phyloP scores from a whole-genome alignment of 371 early-diverging fungal genomes.

The Vairimorpha ceranae region DNA sequence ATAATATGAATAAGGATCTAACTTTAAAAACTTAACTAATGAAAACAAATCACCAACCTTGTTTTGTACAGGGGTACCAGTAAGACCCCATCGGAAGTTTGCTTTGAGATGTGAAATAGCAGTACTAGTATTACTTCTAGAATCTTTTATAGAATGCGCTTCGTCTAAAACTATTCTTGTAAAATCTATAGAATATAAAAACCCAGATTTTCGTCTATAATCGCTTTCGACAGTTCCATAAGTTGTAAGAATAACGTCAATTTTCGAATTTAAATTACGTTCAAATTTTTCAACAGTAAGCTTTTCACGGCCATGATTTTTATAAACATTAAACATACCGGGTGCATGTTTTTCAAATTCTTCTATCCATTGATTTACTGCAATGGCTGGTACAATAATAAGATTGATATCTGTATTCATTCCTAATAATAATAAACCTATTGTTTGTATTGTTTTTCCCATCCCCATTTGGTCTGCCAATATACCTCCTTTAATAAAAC shows the following conservation, averaged over 20 bases:
- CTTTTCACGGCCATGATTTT: conserved; percentile 77
- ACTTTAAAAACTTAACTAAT: conserved; percentile 87
- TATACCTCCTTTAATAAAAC: conserved; percentile 65
- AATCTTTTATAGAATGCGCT: conserved; percentile 97
- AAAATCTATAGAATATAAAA: conserved; percentile 77
- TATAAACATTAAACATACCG: conserved; percentile 70
- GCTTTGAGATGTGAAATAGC: conserved; percentile 77
- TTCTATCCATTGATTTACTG: conserved; percentile 85
- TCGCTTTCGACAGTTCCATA: conserved; percentile 79
- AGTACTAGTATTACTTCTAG: conserved; percentile 81
- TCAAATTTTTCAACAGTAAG: conserved; percentile 70
- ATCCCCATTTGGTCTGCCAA: conserved; percentile 93
- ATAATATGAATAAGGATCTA: conserved; percentile 77
- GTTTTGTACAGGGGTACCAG: conserved; percentile 97
- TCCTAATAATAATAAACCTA: conserved; percentile 69
- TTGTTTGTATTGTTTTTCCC: conserved; percentile 89
- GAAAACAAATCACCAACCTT: conserved; percentile 96
- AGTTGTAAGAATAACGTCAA: conserved; percentile 87
- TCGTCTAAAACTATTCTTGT: conserved; percentile 91
- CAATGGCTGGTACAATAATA: conserved; percentile 90
- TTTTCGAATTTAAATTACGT: conserved; percentile 68
- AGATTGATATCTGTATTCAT: conserved; percentile 61
- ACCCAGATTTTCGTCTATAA: conserved; percentile 26
- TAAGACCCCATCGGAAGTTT: conserved; percentile 80
- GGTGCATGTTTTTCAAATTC: conserved; percentile 88